phyloP scores from a whole-genome alignment of 2,329 filamentous ascomycete genomes.

The Pseudogymnoascus sp. region DNA sequence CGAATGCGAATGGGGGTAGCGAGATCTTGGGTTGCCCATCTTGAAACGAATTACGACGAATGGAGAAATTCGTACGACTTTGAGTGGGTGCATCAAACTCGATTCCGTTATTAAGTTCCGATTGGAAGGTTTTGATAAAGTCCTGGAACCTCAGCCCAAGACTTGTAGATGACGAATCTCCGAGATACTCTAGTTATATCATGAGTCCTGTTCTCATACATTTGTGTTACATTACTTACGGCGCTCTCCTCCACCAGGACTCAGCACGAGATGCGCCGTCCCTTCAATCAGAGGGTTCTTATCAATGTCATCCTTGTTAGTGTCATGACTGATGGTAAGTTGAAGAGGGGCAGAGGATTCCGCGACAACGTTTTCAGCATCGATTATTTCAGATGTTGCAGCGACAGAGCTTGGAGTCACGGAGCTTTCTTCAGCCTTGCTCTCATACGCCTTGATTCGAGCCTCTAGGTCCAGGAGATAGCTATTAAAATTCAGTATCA shows the following conservation, averaged over 20 bases:
- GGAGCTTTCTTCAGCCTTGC: constrained; percentile 4
- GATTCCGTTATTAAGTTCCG: constrained; percentile 2
- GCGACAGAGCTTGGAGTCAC: constrained; percentile 1
- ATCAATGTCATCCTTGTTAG: constrained; percentile 9
- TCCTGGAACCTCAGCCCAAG: constrained; percentile 19
- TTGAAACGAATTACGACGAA: constrained; percentile 1
- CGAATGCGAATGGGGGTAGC: constrained; percentile 42
- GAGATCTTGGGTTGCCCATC: not conserved
- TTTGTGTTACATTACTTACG: constrained; percentile 8
- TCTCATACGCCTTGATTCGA: constrained; percentile 16
- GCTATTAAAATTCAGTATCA: constrained; percentile 10
- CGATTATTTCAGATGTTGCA: not conserved
- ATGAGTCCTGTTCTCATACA: not conserved
- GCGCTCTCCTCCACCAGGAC: constrained; percentile 3
- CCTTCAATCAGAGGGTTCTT: constrained; percentile 12
- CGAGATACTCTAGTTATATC: constrained; percentile 18
- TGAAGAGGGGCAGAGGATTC: constrained; percentile 1
- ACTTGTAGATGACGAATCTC: constrained; percentile 22
- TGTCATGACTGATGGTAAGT: constrained; percentile 2
- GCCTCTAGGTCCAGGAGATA: constrained; percentile 18
- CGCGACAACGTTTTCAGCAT: not conserved
- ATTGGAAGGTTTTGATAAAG: constrained; percentile 18
- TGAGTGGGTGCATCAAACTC: constrained; percentile 9
- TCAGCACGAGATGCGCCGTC: constrained; percentile 10
- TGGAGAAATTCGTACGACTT: constrained; percentile 6